Evolutionary conservation across 352 stramenopile genomes (phyloP).

Genomic region (Pythium brachiatum): DNA sequence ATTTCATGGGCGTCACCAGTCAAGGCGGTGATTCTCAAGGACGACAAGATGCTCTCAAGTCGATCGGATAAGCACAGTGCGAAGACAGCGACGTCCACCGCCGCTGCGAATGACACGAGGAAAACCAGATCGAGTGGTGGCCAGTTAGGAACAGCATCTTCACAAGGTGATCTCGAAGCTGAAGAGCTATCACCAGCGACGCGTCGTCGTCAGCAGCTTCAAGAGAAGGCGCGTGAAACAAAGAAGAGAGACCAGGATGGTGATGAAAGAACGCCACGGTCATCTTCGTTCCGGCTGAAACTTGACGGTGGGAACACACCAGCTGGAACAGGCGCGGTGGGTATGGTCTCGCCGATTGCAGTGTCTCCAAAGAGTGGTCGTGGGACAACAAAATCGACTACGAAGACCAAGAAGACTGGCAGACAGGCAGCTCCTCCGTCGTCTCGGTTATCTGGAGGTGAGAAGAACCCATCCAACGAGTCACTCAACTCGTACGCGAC

Average conservation of each 20-base stretch:
- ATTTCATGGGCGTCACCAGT: slow-evolving; percentile 22
- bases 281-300: slow-evolving; percentile 15
- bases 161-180: background rate
- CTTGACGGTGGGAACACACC: slow-evolving; percentile 9
- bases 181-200: slow-evolving; percentile 21
- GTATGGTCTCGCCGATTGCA: slow-evolving; percentile 29
- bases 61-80: slow-evolving; percentile 25
- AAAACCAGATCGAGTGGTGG: slow-evolving; percentile 13
- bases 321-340: background rate
- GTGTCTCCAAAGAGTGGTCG: slow-evolving; percentile 11
- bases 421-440: slow-evolving; percentile 1
- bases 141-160: background rate
- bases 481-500: slow-evolving; percentile 68
- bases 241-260: background rate
- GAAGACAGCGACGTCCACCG: background rate
- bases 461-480: slow-evolving; percentile 34
- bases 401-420: slow-evolving; percentile 17
- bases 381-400: background rate
- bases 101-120: background rate
- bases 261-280: slow-evolving; percentile 11
- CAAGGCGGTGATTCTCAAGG: slow-evolving; percentile 14
- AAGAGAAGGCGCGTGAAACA: background rate
- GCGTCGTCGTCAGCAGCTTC: slow-evolving; percentile 13
- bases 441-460: slow-evolving; percentile 3
- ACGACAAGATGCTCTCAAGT: slow-evolving; percentile 31